These are phyloP conservation scores for Tricholoma matsutake DNA, from an alignment of 768 basidiomycete genomes.

Conservation along the genomic window DNA sequence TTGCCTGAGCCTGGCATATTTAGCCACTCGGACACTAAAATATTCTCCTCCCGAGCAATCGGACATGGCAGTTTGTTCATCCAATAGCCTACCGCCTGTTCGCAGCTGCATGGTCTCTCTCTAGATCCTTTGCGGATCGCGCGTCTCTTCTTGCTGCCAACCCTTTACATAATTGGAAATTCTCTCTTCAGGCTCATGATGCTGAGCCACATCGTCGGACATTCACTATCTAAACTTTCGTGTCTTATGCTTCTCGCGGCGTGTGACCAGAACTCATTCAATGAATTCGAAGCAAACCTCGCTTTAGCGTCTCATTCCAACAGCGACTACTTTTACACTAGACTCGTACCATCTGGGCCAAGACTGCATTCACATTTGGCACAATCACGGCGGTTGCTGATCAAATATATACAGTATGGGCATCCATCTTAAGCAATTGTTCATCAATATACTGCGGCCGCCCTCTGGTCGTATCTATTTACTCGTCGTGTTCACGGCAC, in stretches of 20 bases:
- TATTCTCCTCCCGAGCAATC: slow-evolving; percentile 5
- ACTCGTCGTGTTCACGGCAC: neutral
- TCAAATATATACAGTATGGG: neutral
- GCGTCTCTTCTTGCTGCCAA: neutral
- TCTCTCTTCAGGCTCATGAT: neutral
- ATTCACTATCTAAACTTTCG: neutral
- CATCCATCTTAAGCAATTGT: neutral
- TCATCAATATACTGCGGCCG: too few relatives aligned
- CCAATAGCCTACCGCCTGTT: neutral
- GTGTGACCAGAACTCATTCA: neutral
- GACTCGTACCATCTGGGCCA: too few relatives aligned
- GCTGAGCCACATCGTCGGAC: neutral
- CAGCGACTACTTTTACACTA: neutral
- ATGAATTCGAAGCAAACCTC: neutral
- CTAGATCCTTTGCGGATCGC: slow-evolving; percentile 1
- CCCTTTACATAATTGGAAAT: neutral
- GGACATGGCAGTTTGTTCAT: neutral
- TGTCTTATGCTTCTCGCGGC: neutral
- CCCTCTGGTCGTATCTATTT: neutral
- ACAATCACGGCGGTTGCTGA: neutral
- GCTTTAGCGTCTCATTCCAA: neutral
- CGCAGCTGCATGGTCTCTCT: neutral
- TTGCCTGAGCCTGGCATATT: slow-evolving; percentile 13
- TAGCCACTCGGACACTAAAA: slow-evolving; percentile 14
- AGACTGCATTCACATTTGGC: too few relatives aligned